phyloP scores from a whole-genome alignment of 2,329 filamentous ascomycete species.

The Trichophyton equinum region DNA sequence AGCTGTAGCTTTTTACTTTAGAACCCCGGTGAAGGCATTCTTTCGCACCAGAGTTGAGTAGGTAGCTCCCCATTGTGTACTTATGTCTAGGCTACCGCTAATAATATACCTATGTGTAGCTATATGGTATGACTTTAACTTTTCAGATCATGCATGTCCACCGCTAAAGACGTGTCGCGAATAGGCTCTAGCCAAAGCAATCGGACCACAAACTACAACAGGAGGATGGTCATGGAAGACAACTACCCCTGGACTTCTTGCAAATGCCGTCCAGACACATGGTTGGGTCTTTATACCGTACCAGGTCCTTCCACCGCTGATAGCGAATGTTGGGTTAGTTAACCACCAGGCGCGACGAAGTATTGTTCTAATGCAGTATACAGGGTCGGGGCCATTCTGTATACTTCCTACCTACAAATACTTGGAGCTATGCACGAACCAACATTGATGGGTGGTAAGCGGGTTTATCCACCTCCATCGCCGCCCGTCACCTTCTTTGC shows the following conservation, averaged over 20 bases:
- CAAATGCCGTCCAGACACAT: conserved; percentile 48
- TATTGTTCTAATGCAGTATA: conserved; percentile 2
- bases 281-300: conserved; percentile 54
- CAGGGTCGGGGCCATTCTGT: conserved; percentile 49
- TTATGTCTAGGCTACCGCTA: background rate
- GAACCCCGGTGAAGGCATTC: conserved; percentile 82
- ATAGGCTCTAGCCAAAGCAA: conserved; percentile 50
- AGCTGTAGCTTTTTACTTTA: conserved; percentile 79
- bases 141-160: background rate
- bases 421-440: conserved; percentile 47
- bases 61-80: conserved; percentile 20
- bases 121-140: conserved; percentile 36
- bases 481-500: conserved; percentile 44
- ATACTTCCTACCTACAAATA: conserved; percentile 50
- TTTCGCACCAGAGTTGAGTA: conserved; percentile 86
- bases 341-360: background rate
- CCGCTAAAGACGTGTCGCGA: conserved; percentile 5
- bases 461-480: conserved; percentile 47
- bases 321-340: conserved; percentile 47
- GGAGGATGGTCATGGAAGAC: conserved; percentile 46
- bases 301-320: conserved; percentile 49
- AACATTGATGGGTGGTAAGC: conserved; percentile 43
- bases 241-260: conserved; percentile 48
- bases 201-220: conserved; percentile 41
- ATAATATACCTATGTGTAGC: conserved; percentile 20